Conservation (phyloP, 176 grass and related monocot species). For the Chrysopogon serrulatus region DNA sequence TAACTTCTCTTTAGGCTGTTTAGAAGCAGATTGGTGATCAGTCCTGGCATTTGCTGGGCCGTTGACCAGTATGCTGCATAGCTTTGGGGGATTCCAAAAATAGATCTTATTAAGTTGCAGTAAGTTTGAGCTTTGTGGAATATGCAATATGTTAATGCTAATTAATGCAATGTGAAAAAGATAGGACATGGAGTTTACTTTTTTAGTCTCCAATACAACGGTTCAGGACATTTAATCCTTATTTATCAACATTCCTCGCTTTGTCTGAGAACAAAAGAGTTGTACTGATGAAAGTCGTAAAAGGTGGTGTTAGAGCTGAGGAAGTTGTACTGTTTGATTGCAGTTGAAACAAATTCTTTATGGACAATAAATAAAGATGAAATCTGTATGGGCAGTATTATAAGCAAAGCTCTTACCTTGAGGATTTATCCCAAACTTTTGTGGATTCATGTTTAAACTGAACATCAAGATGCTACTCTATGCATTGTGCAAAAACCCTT, state of each 20-base stretch:
- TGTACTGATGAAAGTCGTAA: not conserved
- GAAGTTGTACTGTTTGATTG: not conserved
- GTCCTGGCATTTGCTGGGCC: not conserved
- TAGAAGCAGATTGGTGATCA: not conserved
- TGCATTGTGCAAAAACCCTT: not conserved
- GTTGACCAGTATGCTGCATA: not conserved
- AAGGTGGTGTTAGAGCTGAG: not conserved
- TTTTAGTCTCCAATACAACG: not conserved
- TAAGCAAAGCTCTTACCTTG: conserved; percentile 4
- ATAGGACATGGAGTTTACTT: not conserved
- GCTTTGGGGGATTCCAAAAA: not conserved
- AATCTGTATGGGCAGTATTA: not conserved
- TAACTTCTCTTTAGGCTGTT: not conserved
- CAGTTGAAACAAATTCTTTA: not conserved
- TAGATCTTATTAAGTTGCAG: not conserved
- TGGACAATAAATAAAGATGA: not conserved
- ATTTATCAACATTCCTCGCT: not conserved
- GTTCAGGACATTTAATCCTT: not conserved
- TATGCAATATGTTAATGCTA: not conserved
- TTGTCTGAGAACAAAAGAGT: not conserved
- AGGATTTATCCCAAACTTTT: not conserved
- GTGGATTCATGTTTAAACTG: not conserved
- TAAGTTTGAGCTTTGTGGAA: not conserved
- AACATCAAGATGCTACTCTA: not conserved
- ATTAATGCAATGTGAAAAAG: not conserved